Evolutionary conservation across 805 yeast species (phyloP), one percentile per base, ranked within the genome.

Genomic region (Yarrowia porcina): DNA sequence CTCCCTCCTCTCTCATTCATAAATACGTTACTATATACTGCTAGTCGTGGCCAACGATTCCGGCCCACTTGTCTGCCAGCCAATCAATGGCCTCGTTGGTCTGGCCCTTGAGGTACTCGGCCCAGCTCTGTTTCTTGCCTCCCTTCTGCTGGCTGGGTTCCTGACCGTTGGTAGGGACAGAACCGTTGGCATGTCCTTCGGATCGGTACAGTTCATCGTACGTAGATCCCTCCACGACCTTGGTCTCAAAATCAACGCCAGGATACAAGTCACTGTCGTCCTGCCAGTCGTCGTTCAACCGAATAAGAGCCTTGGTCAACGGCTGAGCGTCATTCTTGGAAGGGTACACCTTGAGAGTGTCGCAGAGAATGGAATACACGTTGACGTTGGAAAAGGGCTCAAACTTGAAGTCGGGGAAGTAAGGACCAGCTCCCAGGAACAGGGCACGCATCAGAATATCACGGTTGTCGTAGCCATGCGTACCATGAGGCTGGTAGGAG

Each of bases 351-450:
- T 56, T 27, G 7, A 56, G 38, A 28, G 61, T 56, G n/a, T 56
- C 61, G 17, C 96, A 88, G 2, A 92, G 64, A 23, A 92, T 79
- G 67, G 86, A 83, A 73, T 90, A 92, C 5, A 92, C 79, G 65
- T 90, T 89, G 13, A 81, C 77, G 71, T 90, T 93, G 11, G 79
- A 75, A 69, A 92, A 88, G 4, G 97, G 96, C 65, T 75, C 72
- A 21, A 83, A 75, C 67, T 76, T 76, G 18, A 69, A 62, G 6
- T 78, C 74, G 2, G 66, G 44, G 4, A 92, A 91, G 69, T 80
- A 88, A 0, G 97, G 97, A 0, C 98, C 98, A 1, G 80, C 72
- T 0, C 87, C 96, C 41, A 90, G 68, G 71, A 93, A 92, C 10
- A 89, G 68, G 0, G 96, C 91, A 57, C 96, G 76, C 97, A 91